Evolutionary conservation across 192 early-diverging fungal species (phyloP).

Genomic region (Gonapodya sp.): DNA sequence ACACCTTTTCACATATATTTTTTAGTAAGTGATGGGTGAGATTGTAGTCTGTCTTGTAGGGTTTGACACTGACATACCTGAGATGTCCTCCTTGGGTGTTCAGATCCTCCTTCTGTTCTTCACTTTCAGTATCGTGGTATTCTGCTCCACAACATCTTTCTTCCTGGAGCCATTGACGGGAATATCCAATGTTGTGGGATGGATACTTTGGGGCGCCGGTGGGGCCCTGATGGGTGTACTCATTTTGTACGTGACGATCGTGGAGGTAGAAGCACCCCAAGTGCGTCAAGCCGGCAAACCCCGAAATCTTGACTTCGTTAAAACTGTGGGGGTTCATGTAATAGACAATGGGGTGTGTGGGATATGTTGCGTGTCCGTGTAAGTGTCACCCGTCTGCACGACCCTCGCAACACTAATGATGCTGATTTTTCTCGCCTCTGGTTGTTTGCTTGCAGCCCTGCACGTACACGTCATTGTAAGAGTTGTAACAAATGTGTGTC

Average conservation of each 20-base stretch:
- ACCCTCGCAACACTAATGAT: not conserved
- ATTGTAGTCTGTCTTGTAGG: not conserved
- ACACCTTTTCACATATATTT: not conserved
- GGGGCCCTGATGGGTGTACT: not conserved
- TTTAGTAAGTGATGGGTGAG: not conserved
- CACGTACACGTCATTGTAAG: constrained; percentile 8
- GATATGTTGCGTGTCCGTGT: not conserved
- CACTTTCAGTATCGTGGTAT: not conserved
- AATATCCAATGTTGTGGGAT: not conserved
- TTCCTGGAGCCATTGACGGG: not conserved
- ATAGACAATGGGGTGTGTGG: not conserved
- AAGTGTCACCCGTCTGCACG: not conserved
- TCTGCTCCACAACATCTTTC: not conserved
- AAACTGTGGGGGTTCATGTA: not conserved
- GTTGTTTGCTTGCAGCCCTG: not conserved
- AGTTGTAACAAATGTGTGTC: not conserved
- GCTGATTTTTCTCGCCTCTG: not conserved
- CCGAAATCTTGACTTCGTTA: not conserved
- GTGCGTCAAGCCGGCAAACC: not conserved
- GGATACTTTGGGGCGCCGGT: not conserved
- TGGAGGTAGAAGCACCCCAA: not conserved
- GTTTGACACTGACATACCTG: not conserved
- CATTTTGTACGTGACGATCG: not conserved
- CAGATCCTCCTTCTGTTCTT: not conserved
- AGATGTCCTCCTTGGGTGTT: not conserved